Evolutionary conservation across 1,139 yeast species (phyloP), one percentile per base, ranked within the genome.

Genomic region (Geotrichum citri-aurantii): DNA sequence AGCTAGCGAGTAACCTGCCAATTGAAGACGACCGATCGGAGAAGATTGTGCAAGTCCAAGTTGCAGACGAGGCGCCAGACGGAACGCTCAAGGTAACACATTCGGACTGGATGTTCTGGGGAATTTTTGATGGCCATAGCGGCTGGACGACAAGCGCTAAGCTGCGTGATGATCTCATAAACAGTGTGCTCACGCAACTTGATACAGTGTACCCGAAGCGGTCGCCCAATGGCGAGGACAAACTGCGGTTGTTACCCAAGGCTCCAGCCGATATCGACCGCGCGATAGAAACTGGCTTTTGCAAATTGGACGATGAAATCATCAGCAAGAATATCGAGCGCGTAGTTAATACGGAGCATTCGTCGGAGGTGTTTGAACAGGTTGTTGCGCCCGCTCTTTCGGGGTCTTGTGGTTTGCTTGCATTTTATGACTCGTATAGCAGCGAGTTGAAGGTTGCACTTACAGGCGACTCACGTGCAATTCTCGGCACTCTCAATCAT

Each of bases 91-190:
- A 37, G 19, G 42, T 37, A 6, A 37, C 42, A n/a, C 40, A 46
- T 19, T 78, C 81, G 51, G 97, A 92, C 71, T 87, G 97, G 88
- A 87, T 88, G 82, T 90, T 93, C 69, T 95, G 95, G 81, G 97
- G 98, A 2, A 83, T 95, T 0, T 93, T 86, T 71, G 99, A 93
- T 73, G 99, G 99, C 12, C 99, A 93, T 72, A 91, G 96, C 2
- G 99, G 99, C 21, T 91, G 96, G 85, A 88, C 89, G 61, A 95
- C 99, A 1, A 85, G 95, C 61, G 82, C 90, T 40, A 88, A 86
- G 70, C 79, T 93, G 62, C 81, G 96, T 61, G 95, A 89, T 64
- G 85, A 85, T 64, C 78, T 93, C 66, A 84, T 93, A 37, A 82
- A 83, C 59, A 82, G 81, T 65, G 95, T 93, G 17, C 81, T 91